Conservation (phyloP, 108 stramenopile species). For the Licmophora abbreviata region DNA sequence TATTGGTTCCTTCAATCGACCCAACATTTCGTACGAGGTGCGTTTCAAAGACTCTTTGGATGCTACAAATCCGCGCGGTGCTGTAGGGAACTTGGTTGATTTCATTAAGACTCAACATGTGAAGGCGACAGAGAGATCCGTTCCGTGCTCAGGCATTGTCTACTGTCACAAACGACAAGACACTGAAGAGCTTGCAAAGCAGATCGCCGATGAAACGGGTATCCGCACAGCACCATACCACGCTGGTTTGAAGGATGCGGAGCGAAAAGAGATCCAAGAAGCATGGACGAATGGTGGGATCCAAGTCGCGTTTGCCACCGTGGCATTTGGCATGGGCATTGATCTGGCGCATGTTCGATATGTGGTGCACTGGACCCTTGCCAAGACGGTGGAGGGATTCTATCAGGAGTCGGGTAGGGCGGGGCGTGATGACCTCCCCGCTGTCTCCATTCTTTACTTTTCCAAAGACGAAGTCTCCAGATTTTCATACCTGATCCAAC, state of each 20-base stretch:
- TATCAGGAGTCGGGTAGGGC: conserved; percentile 88
- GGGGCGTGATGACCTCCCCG: conserved; percentile 77
- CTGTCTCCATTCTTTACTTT: conserved; percentile 73
- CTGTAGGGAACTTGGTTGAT: conserved; percentile 38
- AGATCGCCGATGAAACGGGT: conserved; percentile 17
- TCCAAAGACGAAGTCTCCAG: conserved; percentile 65
- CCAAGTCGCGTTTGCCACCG: conserved; percentile 52
- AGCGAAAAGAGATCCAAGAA: conserved; percentile 41
- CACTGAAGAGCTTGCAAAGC: conserved; percentile 32
- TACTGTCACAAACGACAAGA: conserved; percentile 94
- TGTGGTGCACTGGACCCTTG: conserved; percentile 83
- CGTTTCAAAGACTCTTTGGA: conserved; percentile 40
- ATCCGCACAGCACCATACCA: conserved; percentile 28
- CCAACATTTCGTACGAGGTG: conserved; percentile 89
- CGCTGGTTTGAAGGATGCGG: conserved; percentile 57
- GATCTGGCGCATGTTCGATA: conserved; percentile 79
- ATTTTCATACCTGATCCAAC: conserved; percentile 53
- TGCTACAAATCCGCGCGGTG: conserved; percentile 16
- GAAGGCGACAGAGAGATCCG: conserved; percentile 13
- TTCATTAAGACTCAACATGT: conserved; percentile 52
- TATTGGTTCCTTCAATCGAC: conserved; percentile 84
- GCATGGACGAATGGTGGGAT: conserved; percentile 50
- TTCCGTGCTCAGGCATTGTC: conserved; percentile 79
- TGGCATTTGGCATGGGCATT: conserved; percentile 89
- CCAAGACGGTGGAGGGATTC: conserved; percentile 82